Conservation (phyloP, 176 grass and related monocot genomes). For the Oryza meyeriana region DNA sequence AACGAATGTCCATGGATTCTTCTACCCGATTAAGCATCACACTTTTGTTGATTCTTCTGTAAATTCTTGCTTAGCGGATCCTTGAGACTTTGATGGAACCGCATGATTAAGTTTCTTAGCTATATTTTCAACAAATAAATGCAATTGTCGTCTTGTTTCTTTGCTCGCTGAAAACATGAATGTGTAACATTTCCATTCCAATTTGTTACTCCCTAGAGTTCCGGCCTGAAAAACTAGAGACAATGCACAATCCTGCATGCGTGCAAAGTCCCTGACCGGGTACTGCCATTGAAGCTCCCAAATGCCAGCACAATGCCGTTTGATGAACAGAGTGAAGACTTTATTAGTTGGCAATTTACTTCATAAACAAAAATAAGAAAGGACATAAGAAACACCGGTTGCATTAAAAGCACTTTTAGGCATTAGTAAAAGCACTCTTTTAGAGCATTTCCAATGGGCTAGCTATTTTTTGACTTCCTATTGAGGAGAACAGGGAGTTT, state of each 20-base stretch:
- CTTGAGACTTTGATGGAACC: background rate
- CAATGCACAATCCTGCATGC: no score
- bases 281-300: background rate
- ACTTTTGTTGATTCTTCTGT: background rate
- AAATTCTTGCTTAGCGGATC: background rate
- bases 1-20: background rate
- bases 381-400: no score
- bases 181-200: background rate
- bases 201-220: background rate
- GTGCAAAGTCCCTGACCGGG: background rate
- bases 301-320: background rate
- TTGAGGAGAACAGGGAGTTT: no score
- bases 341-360: no score
- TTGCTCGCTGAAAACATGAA: background rate
- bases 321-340: background rate
- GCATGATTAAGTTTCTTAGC: background rate
- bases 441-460: no score
- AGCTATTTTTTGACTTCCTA: no score
- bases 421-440: no score
- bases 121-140: background rate
- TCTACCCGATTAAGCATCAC: background rate
- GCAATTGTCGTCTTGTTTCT: background rate
- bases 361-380: no score
- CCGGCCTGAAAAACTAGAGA: background rate
- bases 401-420: no score